Evolutionary conservation across 352 stramenopile genomes (phyloP).

Genomic region (Aphanomyces stellatus): DNA sequence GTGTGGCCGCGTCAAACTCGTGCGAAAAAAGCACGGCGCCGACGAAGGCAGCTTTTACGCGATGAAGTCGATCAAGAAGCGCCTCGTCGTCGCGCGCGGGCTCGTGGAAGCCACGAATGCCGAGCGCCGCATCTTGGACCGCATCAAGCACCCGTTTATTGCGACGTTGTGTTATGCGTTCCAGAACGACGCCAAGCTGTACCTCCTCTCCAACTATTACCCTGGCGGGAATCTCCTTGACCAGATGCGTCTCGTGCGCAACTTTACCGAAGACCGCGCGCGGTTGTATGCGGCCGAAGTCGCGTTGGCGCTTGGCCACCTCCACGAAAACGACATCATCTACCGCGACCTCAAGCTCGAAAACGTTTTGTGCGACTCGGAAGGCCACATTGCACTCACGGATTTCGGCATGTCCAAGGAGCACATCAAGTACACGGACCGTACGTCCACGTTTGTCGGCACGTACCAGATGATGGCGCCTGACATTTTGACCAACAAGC

Average conservation of each 20-base stretch:
- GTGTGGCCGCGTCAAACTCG: constrained; percentile 77
- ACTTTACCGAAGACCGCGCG: constrained; percentile 90
- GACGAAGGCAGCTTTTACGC: constrained; percentile 78
- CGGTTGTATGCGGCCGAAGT: constrained; percentile 96
- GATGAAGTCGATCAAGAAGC: constrained; percentile 85
- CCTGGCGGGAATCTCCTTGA: constrained; percentile 92
- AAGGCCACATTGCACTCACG: constrained; percentile 95
- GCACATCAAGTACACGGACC: constrained; percentile 82
- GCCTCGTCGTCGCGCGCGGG: constrained; percentile 72
- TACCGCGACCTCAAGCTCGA: constrained; percentile 98
- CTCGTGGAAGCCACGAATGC: constrained; percentile 88
- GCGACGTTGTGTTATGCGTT: constrained; percentile 90
- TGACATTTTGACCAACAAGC: constrained; percentile 81
- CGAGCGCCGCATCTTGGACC: constrained; percentile 80
- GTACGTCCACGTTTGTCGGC: constrained; percentile 85
- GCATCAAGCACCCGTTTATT: constrained; percentile 96
- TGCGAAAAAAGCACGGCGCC: constrained; percentile 79
- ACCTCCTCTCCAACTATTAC: constrained; percentile 93
- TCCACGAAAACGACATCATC: constrained; percentile 93
- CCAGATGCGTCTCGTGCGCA: constrained; percentile 79
- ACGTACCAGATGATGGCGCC: constrained; percentile 91
- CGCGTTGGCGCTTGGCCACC: constrained; percentile 89
- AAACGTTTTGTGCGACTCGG: constrained; percentile 95
- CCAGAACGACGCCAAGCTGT: constrained; percentile 85
- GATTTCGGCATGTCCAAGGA: constrained; percentile 99